Evolutionary conservation across 257 asterid species (phyloP), one percentile per base, ranked within the genome.

Genomic region (Echium plantagineum): DNA sequence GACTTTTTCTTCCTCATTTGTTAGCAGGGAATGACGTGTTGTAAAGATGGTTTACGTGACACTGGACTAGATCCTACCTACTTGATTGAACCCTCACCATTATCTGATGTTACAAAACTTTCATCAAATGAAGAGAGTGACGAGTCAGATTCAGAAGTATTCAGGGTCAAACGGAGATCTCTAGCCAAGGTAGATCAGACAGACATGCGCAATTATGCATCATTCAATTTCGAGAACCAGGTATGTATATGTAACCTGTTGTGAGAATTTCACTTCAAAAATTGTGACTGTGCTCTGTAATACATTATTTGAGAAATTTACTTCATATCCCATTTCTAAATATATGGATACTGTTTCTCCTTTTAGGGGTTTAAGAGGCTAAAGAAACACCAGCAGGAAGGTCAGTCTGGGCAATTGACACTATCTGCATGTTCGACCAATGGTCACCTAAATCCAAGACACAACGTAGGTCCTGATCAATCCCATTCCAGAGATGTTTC

Each of bases 81-180:
- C 42, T 32, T 32, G 42, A 8, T 32, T 32, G 42, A 32, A 32
- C 42, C 42, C 1, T 32, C 5, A 32, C 42, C 42, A 32, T 4
- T n/a, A n/a, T n/a, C n/a, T n/a, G 80, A 70, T 58, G 56, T 57
- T 73, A 66, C 72, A 70, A 52, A 16, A 52, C 69, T 59, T 62
- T 22, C 63, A 55, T 69, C 38, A 62, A 74, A 66, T 64, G 85
- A 78, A 63, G 88, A 78, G 63, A 77, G 81, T 32, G 98, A 82
- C 7, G 89, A 82, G 62, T 91, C 96, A 62, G 98, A 91, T 79
- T 77, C 90, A 60, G 96, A 85, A 75, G 77, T 81, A 60, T 91
- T 91, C 70, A 71, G 98, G 69, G 98, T 91, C 62, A 91, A 88
- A 77, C 71, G 96, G 59, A 75, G 95, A 55, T 78, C 94, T 65